Conservation (phyloP, 768 basidiomycete species). For the Mycena belliarum region DNA sequence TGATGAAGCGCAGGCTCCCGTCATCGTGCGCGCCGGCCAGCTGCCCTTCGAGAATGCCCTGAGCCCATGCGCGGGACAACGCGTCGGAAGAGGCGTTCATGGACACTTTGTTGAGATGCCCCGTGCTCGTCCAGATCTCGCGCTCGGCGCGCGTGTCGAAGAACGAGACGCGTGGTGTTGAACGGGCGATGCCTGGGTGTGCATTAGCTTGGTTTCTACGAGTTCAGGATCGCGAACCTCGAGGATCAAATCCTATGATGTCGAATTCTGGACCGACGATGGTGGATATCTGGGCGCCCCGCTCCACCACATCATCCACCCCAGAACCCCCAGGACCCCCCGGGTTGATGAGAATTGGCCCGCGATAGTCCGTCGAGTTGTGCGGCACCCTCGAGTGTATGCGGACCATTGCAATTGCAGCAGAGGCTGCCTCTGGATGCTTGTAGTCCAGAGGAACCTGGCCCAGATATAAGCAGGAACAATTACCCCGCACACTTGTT, state of each 20-base stretch:
- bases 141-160: constrained; percentile 8
- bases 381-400: no score
- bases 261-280: constrained; percentile 26
- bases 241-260: constrained; percentile 26
- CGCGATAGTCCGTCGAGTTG: constrained; percentile 9
- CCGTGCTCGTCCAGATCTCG: neutral
- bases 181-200: constrained; percentile 18
- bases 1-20: constrained; percentile 15
- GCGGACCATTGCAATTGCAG: no score
- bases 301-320: constrained; percentile 1
- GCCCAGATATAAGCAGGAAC: neutral
- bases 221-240: constrained; percentile 10
- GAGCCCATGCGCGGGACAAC: constrained; percentile 10
- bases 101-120: neutral
- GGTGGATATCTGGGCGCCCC: neutral
- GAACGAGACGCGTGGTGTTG: constrained; percentile 8
- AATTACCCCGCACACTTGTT: neutral
- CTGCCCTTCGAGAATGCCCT: neutral
- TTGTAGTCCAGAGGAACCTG: no score
- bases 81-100: constrained; percentile 11
- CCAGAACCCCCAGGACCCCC: constrained; percentile 26
- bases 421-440: no score
- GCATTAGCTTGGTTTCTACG: neutral
- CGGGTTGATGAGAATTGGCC: constrained; percentile 24
- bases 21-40: constrained; percentile 13